Percentiles rank a stretch among this genome's conserved stretches.
These are phyloP conservation scores for Salix viminalis DNA, from an alignment of 345 rosid genomes.

Conservation along the genomic window DNA sequence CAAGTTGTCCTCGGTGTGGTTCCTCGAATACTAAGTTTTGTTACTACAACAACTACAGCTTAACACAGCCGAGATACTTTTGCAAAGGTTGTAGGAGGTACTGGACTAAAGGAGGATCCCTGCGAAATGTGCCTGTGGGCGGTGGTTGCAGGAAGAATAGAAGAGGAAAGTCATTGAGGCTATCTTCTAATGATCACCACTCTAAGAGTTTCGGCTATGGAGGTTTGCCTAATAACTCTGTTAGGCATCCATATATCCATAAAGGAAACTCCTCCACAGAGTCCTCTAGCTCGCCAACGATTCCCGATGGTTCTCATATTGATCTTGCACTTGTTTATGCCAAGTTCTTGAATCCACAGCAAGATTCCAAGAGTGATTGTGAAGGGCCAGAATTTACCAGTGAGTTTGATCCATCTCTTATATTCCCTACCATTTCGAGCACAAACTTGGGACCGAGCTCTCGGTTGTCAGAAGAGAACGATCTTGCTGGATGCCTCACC, in stretches of 20 bases:
- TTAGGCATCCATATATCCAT: neutral
- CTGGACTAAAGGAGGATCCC: constrained; percentile 66
- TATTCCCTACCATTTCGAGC: constrained; percentile 12
- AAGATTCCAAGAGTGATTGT: constrained; percentile 12
- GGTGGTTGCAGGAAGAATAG: constrained; percentile 60
- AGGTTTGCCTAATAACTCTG: neutral
- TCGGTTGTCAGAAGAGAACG: constrained; percentile 12
- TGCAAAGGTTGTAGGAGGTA: constrained; percentile 65
- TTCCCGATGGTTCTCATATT: constrained; percentile 30
- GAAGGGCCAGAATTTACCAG: constrained; percentile 22
- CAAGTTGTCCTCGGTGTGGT: constrained; percentile 61
- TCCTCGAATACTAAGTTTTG: constrained; percentile 61
- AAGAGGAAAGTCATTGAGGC: constrained; percentile 36
- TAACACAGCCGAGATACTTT: constrained; percentile 59
- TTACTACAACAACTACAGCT: constrained; percentile 69
- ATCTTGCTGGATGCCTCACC: constrained; percentile 6
- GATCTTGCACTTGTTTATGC: constrained; percentile 59
- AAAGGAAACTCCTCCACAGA: constrained; percentile 16
- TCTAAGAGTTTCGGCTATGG: constrained; percentile 9
- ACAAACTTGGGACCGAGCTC: neutral
- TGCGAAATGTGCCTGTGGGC: constrained; percentile 53
- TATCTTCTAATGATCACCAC: constrained; percentile 12
- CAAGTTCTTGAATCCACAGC: constrained; percentile 47
- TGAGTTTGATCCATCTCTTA: constrained; percentile 21
- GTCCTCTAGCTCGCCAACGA: constrained; percentile 16